phyloP scores from a whole-genome alignment of 1,139 yeast genomes.

The Debaryomyces singareniensis region DNA sequence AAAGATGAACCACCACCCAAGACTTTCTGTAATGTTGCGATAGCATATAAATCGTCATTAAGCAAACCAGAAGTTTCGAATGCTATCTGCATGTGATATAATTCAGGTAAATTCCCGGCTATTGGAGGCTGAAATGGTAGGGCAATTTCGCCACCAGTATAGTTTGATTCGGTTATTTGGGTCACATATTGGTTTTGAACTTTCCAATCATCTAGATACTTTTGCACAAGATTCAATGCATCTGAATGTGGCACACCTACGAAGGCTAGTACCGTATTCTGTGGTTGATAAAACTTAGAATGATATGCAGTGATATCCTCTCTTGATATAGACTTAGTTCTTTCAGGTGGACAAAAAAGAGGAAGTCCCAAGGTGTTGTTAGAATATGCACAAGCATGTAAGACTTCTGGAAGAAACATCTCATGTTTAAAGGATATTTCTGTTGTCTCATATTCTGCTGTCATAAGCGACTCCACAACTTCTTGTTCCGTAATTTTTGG shows the following conservation, averaged over 20 bases:
- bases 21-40: conserved; percentile 84
- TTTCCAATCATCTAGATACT: conserved; percentile 60
- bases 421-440: conserved; percentile 87
- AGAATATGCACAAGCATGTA: conserved; percentile 75
- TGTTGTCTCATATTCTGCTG: conserved; percentile 76
- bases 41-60: conserved; percentile 82
- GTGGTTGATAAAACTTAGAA: conserved; percentile 66
- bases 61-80: conserved; percentile 84
- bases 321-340: conserved; percentile 50
- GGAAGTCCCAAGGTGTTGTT: conserved; percentile 81
- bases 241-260: conserved; percentile 73
- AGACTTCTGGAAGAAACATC: conserved; percentile 74
- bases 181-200: conserved; percentile 23
- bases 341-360: conserved; percentile 70
- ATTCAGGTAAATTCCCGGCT: conserved; percentile 67
- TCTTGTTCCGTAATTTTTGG: conserved; percentile 71
- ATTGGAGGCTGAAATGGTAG: conserved; percentile 69
- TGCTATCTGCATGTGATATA: conserved; percentile 81
- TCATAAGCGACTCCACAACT: conserved; percentile 62
- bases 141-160: conserved; percentile 72
- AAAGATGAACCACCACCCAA: conserved; percentile 98
- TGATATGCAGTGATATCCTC: conserved; percentile 58
- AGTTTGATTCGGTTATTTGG: conserved; percentile 44
- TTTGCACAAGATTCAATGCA: conserved; percentile 61
- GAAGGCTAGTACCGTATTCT: conserved; percentile 79